Evolutionary conservation across 495 filamentous ascomycete species (phyloP), one percentile per base, ranked within the genome.

Genomic region (Chaetomium tenue): DNA sequence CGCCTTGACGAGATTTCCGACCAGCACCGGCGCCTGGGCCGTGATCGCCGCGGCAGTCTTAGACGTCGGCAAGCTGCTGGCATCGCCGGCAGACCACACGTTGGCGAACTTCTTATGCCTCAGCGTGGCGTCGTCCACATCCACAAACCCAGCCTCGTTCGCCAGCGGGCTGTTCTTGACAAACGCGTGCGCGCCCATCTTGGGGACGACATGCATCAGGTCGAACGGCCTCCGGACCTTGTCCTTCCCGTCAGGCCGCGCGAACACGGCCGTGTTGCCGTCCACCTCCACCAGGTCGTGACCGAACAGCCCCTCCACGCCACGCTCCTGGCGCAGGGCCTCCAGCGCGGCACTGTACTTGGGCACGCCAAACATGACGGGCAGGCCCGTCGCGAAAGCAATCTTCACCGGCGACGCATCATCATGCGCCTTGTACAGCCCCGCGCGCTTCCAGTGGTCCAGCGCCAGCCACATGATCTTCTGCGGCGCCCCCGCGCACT

Each of bases 391-490:
- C 0, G 86, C 86, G 55, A 87, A 89, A 63, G 78, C 80, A 58
- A 88, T 84, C n/a, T 84, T 74, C 67, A 89, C 83, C 6, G 83
- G 72, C 0, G 84, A 87, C 8, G 46, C 42, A 33, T 75, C 64
- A 3, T 76, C 69, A 51, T 76, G 11, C 71, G 28, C 58, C 61
- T 85, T 77, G 71, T 88, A 86, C 3, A 87, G 75, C 28, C 86
- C 87, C 8, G 80, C 79, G 28, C 75, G 72, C 74, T 84, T 82
- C 87, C 87, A 89, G 69, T 86, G 77, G 55, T 88, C 85, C 59
- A 88, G 75, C 0, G 87, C 87, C 33, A 89, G 82, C 87, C 87
- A 89, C 86, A 89, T 84, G 71, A 83, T 76, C 75, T 89, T 89
- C 68, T 89, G 87, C 9, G 87, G 87, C 0, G 86, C 87, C 30